A percentile compares a stretch with the other conserved stretches of the same genome.
phyloP scores from a whole-genome alignment of 306 rosid species.

The Castanea mollissima region DNA sequence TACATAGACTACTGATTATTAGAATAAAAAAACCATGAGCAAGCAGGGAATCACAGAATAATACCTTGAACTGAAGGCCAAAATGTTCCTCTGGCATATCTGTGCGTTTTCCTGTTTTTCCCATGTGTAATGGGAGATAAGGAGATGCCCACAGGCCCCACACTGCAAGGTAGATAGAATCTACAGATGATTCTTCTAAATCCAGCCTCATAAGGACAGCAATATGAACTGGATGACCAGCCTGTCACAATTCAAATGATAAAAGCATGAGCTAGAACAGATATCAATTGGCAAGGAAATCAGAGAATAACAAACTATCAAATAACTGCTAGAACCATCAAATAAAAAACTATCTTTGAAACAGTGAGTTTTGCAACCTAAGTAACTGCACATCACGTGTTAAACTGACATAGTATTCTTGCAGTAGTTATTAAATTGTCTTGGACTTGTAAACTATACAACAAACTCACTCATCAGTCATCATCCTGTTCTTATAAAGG shows the following conservation, averaged over 20 bases:
- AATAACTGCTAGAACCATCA: neutral
- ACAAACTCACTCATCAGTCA: no score
- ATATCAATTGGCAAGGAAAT: neutral
- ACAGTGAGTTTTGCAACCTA: no score
- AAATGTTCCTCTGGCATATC: constrained; percentile 70
- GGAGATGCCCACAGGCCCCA: constrained; percentile 67
- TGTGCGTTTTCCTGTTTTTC: constrained; percentile 70
- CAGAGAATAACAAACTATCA: neutral
- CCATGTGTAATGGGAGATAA: constrained; percentile 91
- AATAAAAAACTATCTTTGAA: neutral
- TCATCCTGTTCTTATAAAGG: no score
- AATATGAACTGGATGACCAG: constrained; percentile 78
- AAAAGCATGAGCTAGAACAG: constrained; percentile 13
- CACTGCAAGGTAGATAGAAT: constrained; percentile 69
- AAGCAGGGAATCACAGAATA: neutral
- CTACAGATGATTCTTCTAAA: constrained; percentile 63
- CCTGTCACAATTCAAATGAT: constrained; percentile 45
- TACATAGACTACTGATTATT: neutral
- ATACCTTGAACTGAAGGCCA: constrained; percentile 87
- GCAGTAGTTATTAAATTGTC: no score
- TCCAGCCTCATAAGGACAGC: constrained; percentile 95
- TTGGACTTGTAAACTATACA: no score
- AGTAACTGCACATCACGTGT: no score
- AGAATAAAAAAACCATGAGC: neutral
- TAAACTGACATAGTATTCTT: no score